These are phyloP conservation scores for Xenosphaeropsis pyriputrescens DNA, from an alignment of 2,329 filamentous ascomycete species.

Conservation along the genomic window DNA sequence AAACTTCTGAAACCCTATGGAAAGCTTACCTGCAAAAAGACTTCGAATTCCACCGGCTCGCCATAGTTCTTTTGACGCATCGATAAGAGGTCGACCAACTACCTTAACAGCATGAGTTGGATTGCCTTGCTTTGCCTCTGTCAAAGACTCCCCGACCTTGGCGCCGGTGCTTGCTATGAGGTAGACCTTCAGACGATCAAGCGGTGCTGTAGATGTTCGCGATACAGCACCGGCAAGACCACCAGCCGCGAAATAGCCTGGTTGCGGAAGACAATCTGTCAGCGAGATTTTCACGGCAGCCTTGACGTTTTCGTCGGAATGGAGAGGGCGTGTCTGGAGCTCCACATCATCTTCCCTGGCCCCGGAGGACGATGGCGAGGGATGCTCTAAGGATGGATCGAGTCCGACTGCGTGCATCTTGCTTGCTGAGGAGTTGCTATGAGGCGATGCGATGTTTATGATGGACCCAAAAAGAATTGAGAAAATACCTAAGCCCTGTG, in stretches of 20 bases:
- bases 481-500: constrained; percentile 88
- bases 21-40: constrained; percentile 77
- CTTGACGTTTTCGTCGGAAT: background rate
- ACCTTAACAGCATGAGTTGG: constrained; percentile 49
- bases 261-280: constrained; percentile 45
- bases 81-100: constrained; percentile 52
- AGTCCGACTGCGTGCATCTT: background rate
- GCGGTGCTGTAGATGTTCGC: constrained; percentile 84
- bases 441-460: constrained; percentile 42
- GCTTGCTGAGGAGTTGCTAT: constrained; percentile 2
- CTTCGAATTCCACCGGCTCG: constrained; percentile 73
- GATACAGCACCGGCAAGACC: constrained; percentile 89
- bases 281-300: constrained; percentile 11
- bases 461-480: constrained; percentile 64
- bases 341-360: background rate
- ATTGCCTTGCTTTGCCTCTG: constrained; percentile 56
- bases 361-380: background rate
- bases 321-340: background rate
- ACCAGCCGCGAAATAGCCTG: constrained; percentile 97
- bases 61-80: constrained; percentile 69
- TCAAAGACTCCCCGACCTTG: constrained; percentile 39
- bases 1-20: too few species aligned
- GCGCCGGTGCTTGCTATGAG: constrained; percentile 77
- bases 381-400: background rate
- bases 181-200: constrained; percentile 95